These are phyloP conservation scores for Pyrus communis DNA, from an alignment of 306 rosid species.

Conservation along the genomic window DNA sequence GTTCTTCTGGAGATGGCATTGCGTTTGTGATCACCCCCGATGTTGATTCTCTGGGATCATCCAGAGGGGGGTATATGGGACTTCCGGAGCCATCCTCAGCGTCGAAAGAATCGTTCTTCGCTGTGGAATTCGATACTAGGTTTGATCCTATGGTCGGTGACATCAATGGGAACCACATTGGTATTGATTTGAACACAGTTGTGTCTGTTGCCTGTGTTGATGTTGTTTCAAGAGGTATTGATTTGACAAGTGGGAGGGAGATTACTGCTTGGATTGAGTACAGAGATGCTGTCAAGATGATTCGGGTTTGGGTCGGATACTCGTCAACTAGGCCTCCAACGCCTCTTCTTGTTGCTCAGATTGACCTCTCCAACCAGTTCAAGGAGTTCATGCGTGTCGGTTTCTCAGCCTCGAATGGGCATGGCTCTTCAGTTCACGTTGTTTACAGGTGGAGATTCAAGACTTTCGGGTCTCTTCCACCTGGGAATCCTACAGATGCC, in stretches of 20 bases:
- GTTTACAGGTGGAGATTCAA: conserved; percentile 57
- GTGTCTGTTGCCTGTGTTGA: conserved; percentile 50
- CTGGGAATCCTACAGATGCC: conserved; percentile 30
- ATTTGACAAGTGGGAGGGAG: conserved; percentile 46
- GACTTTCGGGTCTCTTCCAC: conserved; percentile 34
- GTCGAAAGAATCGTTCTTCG: conserved; percentile 44
- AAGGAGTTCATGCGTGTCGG: conserved; percentile 72
- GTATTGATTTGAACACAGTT: conserved; percentile 31
- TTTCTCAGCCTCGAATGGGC: conserved; percentile 68
- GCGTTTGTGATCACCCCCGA: conserved; percentile 51
- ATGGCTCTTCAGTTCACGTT: conserved; percentile 48
- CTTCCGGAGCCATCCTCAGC: conserved; percentile 33
- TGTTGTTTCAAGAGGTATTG: conserved; percentile 39
- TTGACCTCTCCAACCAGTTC: conserved; percentile 55
- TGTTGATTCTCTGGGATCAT: conserved; percentile 24
- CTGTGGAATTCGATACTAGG: conserved; percentile 68
- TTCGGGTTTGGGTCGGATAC: conserved; percentile 58
- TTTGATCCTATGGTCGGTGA: conserved; percentile 60
- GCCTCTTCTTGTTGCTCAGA: conserved; percentile 45
- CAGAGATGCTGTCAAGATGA: conserved; percentile 38
- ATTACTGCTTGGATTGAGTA: conserved; percentile 80
- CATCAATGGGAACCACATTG: conserved; percentile 58
- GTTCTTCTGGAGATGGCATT: conserved; percentile 58
- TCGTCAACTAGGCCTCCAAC: conserved; percentile 40
- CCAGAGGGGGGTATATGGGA: conserved; percentile 45